A percentile compares a stretch with the other conserved stretches of the same genome.
Conservation (phyloP, 169 alveolate genomes). For the Toxoplasma gondii region DNA sequence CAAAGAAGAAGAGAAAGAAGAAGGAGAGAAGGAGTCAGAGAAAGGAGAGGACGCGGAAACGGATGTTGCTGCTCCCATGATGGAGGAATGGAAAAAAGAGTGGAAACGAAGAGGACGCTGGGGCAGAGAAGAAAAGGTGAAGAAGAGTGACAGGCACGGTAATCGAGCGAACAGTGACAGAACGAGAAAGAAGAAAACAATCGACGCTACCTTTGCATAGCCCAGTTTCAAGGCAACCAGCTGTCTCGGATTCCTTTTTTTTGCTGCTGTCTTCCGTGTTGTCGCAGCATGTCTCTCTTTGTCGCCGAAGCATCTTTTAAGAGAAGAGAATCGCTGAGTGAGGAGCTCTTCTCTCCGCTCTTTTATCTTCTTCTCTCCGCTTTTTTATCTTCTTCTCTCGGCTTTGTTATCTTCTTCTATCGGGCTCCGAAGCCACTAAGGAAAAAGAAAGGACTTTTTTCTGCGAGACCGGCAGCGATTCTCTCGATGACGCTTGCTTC, state of each 20-base stretch:
- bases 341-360: constrained; percentile 3
- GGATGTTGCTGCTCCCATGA: background rate
- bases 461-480: no score
- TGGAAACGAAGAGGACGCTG: background rate
- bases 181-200: no score
- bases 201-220: no score
- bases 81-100: background rate
- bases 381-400: background rate
- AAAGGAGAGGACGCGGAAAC: no score
- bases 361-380: background rate
- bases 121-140: background rate
- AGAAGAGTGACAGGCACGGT: background rate
- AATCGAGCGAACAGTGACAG: no score
- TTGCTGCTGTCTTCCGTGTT: background rate
- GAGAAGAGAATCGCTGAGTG: background rate
- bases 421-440: no score
- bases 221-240: no score
- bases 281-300: background rate
- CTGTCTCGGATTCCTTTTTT: no score
- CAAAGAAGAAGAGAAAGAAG: background rate
- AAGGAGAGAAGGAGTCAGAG: background rate
- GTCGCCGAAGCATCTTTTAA: background rate
- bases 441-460: no score
- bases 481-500: no score
- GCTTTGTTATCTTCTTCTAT: no score